phyloP scores from a whole-genome alignment of 768 basidiomycete genomes.

The Podaxis sp. region DNA sequence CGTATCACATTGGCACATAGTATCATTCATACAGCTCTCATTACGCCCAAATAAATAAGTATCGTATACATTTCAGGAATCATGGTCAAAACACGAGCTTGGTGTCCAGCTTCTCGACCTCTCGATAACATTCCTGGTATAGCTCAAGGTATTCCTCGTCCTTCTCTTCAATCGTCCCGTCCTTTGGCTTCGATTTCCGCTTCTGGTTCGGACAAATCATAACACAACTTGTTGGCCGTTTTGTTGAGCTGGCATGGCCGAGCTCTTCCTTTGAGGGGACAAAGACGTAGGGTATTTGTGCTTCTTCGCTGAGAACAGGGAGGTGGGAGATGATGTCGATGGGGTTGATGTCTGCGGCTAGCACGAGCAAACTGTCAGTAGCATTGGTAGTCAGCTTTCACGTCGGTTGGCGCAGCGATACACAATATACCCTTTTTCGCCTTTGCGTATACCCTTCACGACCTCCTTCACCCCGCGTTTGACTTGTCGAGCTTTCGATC shows the following conservation, averaged over 20 bases:
- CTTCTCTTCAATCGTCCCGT: constrained; percentile 51
- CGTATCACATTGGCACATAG: background rate
- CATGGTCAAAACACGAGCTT: constrained; percentile 58
- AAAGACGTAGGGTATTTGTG: constrained; percentile 86
- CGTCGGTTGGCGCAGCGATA: constrained; percentile 4
- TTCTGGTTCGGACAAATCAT: constrained; percentile 88
- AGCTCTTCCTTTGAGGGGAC: constrained; percentile 93
- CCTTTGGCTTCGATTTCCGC: constrained; percentile 66
- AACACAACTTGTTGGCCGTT: constrained; percentile 97
- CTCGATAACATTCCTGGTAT: constrained; percentile 83
- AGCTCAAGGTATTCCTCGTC: constrained; percentile 86
- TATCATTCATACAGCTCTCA: constrained; percentile 1
- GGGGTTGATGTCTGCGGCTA: constrained; percentile 97
- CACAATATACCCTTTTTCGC: constrained; percentile 84
- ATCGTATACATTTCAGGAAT: constrained; percentile 9
- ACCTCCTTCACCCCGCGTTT: constrained; percentile 99
- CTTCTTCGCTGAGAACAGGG: constrained; percentile 92
- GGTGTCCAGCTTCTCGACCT: constrained; percentile 81
- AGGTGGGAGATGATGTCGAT: constrained; percentile 98
- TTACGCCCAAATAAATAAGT: constrained; percentile 10
- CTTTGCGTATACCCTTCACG: constrained; percentile 95
- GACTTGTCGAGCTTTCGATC: constrained; percentile 92
- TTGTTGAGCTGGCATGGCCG: constrained; percentile 93
- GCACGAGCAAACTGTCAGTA: constrained; percentile 68
- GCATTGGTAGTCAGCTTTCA: background rate